Base-by-base conservation (phyloP, 176 grass and related monocot genomes). In the Bromus sterilis region DNA sequence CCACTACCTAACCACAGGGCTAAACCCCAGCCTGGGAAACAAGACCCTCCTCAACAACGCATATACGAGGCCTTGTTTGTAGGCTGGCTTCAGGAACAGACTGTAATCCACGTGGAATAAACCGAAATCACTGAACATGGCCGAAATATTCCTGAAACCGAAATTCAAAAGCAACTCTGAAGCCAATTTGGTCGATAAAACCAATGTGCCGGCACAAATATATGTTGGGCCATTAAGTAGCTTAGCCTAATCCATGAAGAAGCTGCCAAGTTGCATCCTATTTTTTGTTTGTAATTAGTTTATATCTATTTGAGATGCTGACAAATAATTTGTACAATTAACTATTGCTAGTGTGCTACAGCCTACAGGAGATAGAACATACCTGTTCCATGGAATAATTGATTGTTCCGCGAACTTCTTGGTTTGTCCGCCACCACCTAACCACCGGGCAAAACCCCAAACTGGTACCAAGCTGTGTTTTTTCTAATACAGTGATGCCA, bases 381-480 rank as follows among this genome's bases (percentile, higher is more conserved):
- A 1, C 46, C 18, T 51, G 0, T 51, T 51, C 46, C 46, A 0
- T 0, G 6, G 46, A 20, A 51, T 51, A 51, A 51, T 51, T 51
- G 20, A 51, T 51, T 20, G 2, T 51, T 0, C 46, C 0, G 46
- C 0, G 16, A 51, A 51, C 0, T 5, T 18, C 2, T 20, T 0
- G 46, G 46, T 51, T 51, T 51, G 46, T 51, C 46, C 16, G 46
- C 14, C 46, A 51, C 46, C 0, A 51, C 46, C 46, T 51, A 51
- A 51, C 46, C 46, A 51, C 46, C 16, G 46, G 46, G 46, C 46
- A 20, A 51, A 51, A 20, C 5, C 46, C 46, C 46, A 8, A 1
- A 46, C 43, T 16, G 14, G 43, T 15, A 2, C 11, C 43, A 49
- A 51, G 46, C 6, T 51, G 16, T 51, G 46, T 6, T 51, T 51